Percentiles rank a stretch among this genome's conserved stretches.
Evolutionary conservation across 257 asterid species (phyloP).

Genomic region (Linderniella brevidens): DNA sequence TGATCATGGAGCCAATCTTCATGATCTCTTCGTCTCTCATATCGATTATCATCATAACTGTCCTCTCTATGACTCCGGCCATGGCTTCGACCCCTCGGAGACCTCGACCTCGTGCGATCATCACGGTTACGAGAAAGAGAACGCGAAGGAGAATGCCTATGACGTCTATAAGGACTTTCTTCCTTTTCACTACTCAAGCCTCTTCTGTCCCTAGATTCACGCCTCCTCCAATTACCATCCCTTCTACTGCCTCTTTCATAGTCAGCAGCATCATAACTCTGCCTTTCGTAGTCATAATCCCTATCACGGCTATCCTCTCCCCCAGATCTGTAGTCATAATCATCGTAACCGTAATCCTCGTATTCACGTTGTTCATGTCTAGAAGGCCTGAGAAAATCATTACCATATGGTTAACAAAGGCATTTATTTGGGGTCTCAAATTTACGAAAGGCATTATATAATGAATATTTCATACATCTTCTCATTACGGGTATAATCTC

Average conservation of each 20-base stretch:
- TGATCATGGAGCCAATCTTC: slow-evolving; percentile 61
- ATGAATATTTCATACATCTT: slow-evolving; percentile 49
- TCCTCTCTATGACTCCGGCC: slow-evolving; percentile 78
- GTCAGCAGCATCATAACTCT: slow-evolving; percentile 91
- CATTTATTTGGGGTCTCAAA: slow-evolving; percentile 10
- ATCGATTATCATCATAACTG: slow-evolving; percentile 62
- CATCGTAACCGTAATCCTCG: slow-evolving; percentile 73
- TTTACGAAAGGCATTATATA: slow-evolving; percentile 16
- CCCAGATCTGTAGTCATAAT: slow-evolving; percentile 69
- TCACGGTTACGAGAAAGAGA: slow-evolving; percentile 67
- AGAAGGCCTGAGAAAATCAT: slow-evolving; percentile 45
- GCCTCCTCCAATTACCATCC: slow-evolving; percentile 73
- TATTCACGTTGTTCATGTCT: slow-evolving; percentile 69
- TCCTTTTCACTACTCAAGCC: slow-evolving; percentile 73
- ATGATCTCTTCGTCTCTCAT: slow-evolving; percentile 68
- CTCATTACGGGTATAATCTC: slow-evolving; percentile 72
- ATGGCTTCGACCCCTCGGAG: slow-evolving; percentile 75
- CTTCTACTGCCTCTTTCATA: slow-evolving; percentile 67
- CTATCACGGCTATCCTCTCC: slow-evolving; percentile 77
- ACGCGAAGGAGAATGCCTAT: slow-evolving; percentile 44
- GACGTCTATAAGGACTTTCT: slow-evolving; percentile 52
- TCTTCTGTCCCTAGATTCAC: slow-evolving; percentile 71
- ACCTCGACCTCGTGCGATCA: slow-evolving; percentile 70
- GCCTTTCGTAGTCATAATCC: slow-evolving; percentile 65
- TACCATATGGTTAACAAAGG: no score